phyloP scores from a whole-genome alignment of 2,329 filamentous ascomycete species.

The Aotearoamyces nothofagi region DNA sequence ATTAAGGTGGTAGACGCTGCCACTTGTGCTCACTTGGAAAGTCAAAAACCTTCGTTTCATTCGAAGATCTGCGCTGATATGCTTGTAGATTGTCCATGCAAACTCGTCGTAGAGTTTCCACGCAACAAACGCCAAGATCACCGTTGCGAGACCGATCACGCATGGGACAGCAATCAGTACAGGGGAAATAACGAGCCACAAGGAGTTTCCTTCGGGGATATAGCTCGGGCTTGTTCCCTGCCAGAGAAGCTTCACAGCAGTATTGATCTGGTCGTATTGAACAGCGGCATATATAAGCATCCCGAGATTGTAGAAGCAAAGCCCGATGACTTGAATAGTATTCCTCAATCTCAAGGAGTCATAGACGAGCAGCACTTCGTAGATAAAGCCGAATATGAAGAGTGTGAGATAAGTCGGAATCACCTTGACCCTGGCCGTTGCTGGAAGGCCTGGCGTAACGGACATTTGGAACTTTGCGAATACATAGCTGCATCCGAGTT shows the following conservation, averaged over 20 bases:
- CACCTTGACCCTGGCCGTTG: conserved; percentile 15
- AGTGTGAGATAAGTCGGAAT: conserved; percentile 74
- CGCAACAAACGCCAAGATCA: conserved; percentile 60
- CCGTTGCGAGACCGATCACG: conserved; percentile 62
- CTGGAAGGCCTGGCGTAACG: conserved; percentile 33
- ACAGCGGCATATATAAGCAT: conserved; percentile 87
- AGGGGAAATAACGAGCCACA: conserved; percentile 58
- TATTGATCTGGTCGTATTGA: conserved; percentile 78
- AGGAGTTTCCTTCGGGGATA: conserved; percentile 20
- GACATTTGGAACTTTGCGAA: conserved; percentile 73
- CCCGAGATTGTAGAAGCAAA: conserved; percentile 84
- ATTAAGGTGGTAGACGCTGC: no score
- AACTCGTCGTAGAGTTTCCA: conserved; percentile 99
- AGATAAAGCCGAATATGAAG: conserved; percentile 95
- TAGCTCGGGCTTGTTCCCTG: conserved; percentile 27
- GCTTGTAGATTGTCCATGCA: conserved; percentile 98
- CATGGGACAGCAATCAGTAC: conserved; percentile 76
- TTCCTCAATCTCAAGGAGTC: conserved; percentile 91
- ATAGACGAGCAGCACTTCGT: conserved; percentile 79
- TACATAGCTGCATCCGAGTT: conserved; percentile 49
- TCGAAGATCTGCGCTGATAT: conserved; percentile 90
- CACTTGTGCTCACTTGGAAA: conserved; percentile 86
- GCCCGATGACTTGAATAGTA: conserved; percentile 93
- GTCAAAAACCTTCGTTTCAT: conserved; percentile 95
- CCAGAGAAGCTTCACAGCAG: conserved; percentile 46